Evolutionary conservation across 148 eudicot species (phyloP).

Genomic region (Dysphania ambrosioides): DNA sequence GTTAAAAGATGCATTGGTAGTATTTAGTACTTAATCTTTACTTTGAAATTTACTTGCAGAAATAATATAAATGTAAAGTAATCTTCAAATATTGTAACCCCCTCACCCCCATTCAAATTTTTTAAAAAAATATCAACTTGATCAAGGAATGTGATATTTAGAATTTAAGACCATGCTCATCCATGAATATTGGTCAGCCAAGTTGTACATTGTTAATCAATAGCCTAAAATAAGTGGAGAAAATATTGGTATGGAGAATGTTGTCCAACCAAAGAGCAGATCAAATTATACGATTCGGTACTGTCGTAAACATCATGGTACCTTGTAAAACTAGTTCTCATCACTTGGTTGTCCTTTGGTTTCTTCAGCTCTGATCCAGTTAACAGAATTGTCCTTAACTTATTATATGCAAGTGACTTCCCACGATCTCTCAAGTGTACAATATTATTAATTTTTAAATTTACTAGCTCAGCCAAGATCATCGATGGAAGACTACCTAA

Average conservation of each 20-base stretch:
- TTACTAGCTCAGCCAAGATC: background rate
- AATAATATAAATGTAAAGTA: too few species aligned
- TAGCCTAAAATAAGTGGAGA: background rate
- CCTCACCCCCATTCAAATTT: background rate
- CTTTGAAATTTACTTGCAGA: too few species aligned
- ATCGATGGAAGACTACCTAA: background rate
- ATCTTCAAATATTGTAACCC: background rate
- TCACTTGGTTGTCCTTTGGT: conserved; percentile 14
- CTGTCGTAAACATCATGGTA: conserved; percentile 1
- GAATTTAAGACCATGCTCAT: conserved; percentile 8
- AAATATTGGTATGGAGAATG: background rate
- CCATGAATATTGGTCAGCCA: conserved; percentile 9
- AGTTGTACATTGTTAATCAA: background rate
- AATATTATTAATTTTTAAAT: background rate
- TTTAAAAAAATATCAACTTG: background rate
- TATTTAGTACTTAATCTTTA: too few species aligned
- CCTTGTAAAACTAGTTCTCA: conserved; percentile 12
- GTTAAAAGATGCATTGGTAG: too few species aligned
- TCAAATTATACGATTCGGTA: conserved; percentile 15
- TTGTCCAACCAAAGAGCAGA: conserved; percentile 23
- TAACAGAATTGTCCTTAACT: conserved; percentile 2
- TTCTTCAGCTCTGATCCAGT: conserved; percentile 3
- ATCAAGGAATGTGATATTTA: background rate
- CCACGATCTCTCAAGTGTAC: conserved; percentile 13
- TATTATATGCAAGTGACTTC: conserved; percentile 8